These are phyloP conservation scores for Camellia sinensis DNA, from an alignment of 148 eudicot species.

Conservation along the genomic window DNA sequence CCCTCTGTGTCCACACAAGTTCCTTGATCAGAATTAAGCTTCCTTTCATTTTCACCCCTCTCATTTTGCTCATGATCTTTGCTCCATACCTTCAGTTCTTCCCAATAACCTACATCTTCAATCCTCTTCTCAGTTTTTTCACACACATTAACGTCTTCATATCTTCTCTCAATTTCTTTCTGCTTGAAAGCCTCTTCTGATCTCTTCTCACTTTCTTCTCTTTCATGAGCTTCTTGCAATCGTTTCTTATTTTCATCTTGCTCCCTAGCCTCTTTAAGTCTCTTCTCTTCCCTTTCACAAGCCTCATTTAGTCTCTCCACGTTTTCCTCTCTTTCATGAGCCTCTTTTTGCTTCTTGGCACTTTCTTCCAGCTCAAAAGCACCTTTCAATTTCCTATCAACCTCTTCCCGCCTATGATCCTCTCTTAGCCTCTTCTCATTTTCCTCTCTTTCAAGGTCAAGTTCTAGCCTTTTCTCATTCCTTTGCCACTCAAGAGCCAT, in stretches of 20 bases:
- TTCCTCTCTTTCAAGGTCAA: slow-evolving; percentile 8
- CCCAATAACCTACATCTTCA: slow-evolving; percentile 15
- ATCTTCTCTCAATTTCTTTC: slow-evolving; percentile 23
- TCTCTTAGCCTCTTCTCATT: background rate
- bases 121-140: slow-evolving; percentile 20
- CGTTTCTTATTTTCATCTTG: slow-evolving; percentile 24
- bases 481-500: slow-evolving; percentile 24
- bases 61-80: slow-evolving; percentile 10
- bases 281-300: slow-evolving; percentile 23
- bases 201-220: slow-evolving; percentile 28
- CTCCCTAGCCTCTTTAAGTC: slow-evolving; percentile 23
- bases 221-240: slow-evolving; percentile 22
- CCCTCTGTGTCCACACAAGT: slow-evolving; percentile 16
- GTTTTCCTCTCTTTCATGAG: slow-evolving; percentile 19
- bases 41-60: slow-evolving; percentile 23
- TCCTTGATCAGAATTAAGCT: slow-evolving; percentile 18
- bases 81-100: slow-evolving; percentile 13
- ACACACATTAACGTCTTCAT: slow-evolving; percentile 14
- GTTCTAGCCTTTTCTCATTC: slow-evolving; percentile 4
- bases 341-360: slow-evolving; percentile 21
- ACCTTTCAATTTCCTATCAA: background rate
- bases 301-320: slow-evolving; percentile 22
- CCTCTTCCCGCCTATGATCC: slow-evolving; percentile 17
- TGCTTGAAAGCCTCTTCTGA: slow-evolving; percentile 25
- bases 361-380: slow-evolving; percentile 18